Evolutionary conservation across 2,329 filamentous ascomycete species (phyloP).

Genomic region (Rasamsonia emersonii): DNA sequence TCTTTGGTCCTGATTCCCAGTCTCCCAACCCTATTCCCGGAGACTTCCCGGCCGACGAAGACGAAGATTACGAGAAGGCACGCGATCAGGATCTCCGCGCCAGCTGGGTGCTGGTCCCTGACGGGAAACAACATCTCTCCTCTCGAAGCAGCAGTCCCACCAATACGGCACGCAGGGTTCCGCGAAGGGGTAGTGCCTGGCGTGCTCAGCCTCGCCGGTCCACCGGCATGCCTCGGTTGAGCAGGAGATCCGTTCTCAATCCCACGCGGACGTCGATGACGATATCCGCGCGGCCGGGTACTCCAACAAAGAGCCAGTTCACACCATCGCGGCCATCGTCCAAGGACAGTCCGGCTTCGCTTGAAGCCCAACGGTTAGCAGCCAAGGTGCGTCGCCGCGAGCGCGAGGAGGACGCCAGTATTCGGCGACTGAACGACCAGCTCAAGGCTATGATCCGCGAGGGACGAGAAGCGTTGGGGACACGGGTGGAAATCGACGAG

Average conservation of each 20-base stretch:
- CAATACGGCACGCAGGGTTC: constrained; percentile 15
- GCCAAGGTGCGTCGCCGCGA: constrained; percentile 66
- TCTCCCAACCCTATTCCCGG: constrained; percentile 44
- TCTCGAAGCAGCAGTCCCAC: constrained; percentile 11
- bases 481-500: constrained; percentile 56
- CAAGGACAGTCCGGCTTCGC: constrained; percentile 23
- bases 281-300: constrained; percentile 17
- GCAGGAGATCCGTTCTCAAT: constrained; percentile 14
- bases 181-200: constrained; percentile 13
- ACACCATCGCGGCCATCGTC: constrained; percentile 14
- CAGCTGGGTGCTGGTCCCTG: constrained; percentile 62
- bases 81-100: constrained; percentile 45
- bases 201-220: constrained; percentile 18
- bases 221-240: constrained; percentile 16
- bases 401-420: constrained; percentile 66
- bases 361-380: constrained; percentile 65
- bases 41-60: constrained; percentile 41
- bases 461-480: constrained; percentile 76
- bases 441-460: constrained; percentile 82
- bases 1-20: constrained; percentile 10
- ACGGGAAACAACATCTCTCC: constrained; percentile 8
- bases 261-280: constrained; percentile 6
- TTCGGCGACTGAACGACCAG: constrained; percentile 69
- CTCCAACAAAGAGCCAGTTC: constrained; percentile 15
- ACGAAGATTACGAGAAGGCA: constrained; percentile 2